Evolutionary conservation across 1,284 basidiomycete genomes (phyloP).

Genomic region (Cerrena zonata): DNA sequence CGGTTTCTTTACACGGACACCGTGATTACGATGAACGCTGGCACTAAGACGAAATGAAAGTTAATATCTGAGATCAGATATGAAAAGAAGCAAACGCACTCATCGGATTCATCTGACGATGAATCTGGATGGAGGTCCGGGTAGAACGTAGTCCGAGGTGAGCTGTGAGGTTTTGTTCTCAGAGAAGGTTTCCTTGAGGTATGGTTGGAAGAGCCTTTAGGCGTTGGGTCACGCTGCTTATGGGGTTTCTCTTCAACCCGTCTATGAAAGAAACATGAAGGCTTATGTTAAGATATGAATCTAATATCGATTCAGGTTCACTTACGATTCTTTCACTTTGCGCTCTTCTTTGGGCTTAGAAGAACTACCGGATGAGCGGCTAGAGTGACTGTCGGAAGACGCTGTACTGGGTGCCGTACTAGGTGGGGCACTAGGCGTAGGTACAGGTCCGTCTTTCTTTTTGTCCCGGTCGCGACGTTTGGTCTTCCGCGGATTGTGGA

Average conservation of each 20-base stretch:
- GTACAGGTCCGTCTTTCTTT: constrained; percentile 3
- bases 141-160: constrained; percentile 10
- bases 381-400: background rate
- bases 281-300: background rate
- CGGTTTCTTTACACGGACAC: constrained; percentile 13
- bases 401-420: background rate
- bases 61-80: constrained; percentile 8
- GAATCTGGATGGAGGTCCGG: constrained; percentile 17
- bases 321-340: background rate
- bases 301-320: background rate
- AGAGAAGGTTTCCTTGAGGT: constrained; percentile 5
- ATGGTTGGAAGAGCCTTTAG: background rate
- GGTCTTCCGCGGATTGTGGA: constrained; percentile 3
- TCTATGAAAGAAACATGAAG: background rate
- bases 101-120: constrained; percentile 15
- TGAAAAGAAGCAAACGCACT: constrained; percentile 6
- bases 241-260: constrained; percentile 2
- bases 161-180: background rate
- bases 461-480: constrained; percentile 7
- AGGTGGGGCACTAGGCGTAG: constrained; percentile 1
- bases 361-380: background rate
- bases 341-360: background rate
- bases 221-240: constrained; percentile 9
- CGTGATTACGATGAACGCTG: constrained; percentile 1
- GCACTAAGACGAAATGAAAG: constrained; percentile 1